phyloP scores from a whole-genome alignment of 169 alveolate genomes.

The Amoebophrya sp. region DNA sequence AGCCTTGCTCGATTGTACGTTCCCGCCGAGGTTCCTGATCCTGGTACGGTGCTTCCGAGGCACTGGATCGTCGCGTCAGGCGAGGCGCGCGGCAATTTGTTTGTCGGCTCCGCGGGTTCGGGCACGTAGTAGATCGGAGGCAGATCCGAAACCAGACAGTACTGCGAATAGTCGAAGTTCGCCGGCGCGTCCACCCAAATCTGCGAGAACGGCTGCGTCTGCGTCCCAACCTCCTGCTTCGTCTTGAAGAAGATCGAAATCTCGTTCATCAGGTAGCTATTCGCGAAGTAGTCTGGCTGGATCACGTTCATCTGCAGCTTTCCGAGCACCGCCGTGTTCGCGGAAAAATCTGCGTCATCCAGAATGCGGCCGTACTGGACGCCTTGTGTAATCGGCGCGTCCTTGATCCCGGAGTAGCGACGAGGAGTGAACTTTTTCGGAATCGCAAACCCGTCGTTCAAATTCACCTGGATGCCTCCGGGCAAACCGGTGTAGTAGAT shows the following conservation, averaged over 20 bases:
- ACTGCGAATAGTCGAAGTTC: background rate
- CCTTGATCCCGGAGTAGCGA: background rate
- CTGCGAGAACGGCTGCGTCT: background rate
- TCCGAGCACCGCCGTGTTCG: background rate
- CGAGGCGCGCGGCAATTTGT: background rate
- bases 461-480: no score
- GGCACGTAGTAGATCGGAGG: background rate
- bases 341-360: background rate
- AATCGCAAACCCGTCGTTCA: background rate
- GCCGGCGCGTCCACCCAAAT: background rate
- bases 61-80: background rate
- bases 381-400: background rate
- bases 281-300: background rate
- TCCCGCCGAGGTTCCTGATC: background rate
- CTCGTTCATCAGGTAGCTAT: background rate
- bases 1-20: background rate
- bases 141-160: background rate
- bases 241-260: background rate
- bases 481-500: background rate
- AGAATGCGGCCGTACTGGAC: background rate
- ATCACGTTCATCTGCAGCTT: background rate
- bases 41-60: background rate
- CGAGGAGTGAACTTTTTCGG: background rate
- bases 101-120: background rate
- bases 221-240: background rate